A percentile compares a stretch with the other conserved stretches of the same genome.
Evolutionary conservation across 2,329 filamentous ascomycete genomes (phyloP).

Genomic region (Fusarium tupiense): DNA sequence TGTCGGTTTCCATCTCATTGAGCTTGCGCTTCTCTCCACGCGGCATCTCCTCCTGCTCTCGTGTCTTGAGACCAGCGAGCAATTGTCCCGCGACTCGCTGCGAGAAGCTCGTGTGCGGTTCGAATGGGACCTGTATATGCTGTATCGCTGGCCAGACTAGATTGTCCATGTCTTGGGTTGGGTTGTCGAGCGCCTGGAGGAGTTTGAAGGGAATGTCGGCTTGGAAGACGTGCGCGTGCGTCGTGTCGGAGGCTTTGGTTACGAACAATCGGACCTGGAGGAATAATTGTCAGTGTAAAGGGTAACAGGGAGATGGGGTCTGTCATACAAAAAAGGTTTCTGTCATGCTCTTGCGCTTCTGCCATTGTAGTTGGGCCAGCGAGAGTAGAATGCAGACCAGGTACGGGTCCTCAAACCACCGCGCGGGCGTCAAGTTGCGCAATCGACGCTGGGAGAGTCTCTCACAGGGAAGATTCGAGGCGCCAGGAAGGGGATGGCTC

Average conservation of each 20-base stretch:
- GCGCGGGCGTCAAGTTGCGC: no score
- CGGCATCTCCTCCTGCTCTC: neutral
- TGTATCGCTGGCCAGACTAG: neutral
- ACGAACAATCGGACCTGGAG: rapidly evolving
- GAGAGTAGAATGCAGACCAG: no score
- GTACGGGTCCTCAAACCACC: no score
- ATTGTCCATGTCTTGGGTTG: neutral
- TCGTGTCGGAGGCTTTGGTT: rapidly evolving
- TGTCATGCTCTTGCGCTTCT: no score
- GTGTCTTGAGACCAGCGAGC: neutral
- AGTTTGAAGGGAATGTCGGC: neutral
- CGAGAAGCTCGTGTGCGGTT: neutral
- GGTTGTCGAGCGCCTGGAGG: neutral
- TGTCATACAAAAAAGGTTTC: no score
- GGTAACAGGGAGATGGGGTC: no score
- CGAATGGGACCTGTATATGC: neutral
- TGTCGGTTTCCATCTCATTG: neutral
- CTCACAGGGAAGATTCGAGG: no score
- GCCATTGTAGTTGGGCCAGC: no score
- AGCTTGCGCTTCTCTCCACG: neutral
- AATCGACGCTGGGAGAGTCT: no score
- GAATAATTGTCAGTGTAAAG: neutral
- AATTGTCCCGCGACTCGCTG: neutral
- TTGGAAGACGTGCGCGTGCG: neutral
- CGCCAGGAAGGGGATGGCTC: no score